Base-by-base conservation (phyloP, 441 rosid genomes). In the Arabidopsis lyrata region DNA sequence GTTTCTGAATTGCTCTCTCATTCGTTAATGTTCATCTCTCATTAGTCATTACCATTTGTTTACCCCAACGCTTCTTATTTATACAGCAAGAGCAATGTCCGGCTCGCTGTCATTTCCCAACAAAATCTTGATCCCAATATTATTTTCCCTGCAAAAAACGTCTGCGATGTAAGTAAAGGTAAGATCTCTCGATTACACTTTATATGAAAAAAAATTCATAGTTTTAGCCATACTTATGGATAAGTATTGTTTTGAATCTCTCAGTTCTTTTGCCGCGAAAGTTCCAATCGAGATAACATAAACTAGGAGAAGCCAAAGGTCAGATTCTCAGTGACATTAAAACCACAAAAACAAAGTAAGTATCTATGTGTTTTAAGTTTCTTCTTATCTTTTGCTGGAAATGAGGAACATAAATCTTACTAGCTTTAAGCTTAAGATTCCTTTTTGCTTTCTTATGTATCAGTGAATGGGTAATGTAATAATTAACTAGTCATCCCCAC, bases 191-290 rank as follows among this genome's bases (percentile, higher is more conserved):
- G 39, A 24, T 50, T 13, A 44, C 67, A 13, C 22, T 66, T 15
- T 54, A 31, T 22, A 18, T 45, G 15, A 18, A 12, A 50, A n/a
- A 32, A 50, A 18, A 39, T 39, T n/a, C 49, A 5, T 74, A 32
- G 47, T 56, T 63, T 48, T 47, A 16, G 35, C 53, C 63, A 67
- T 31, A 45, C 41, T 63, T 31, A 31, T 31, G n/a, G 39, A 45
- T 45, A 27, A 45, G 65, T 49, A 5, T 74, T 8, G 16, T 64
- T 73, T 80, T 27, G n/a, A 31, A 4, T 49, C 29, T 59, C 66
- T 76, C 69, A 90, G 96, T 87, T 73, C 82, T 88, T 70, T 58
- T 86, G 81, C 97, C 90, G 16, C 85, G 85, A 74, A 90, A 68
- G 78, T 81, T 78, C 73, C 82, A 74, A 70, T 47, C 38, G 16